phyloP scores from a whole-genome alignment of 257 asterid genomes.

The Nicotiana undulata region DNA sequence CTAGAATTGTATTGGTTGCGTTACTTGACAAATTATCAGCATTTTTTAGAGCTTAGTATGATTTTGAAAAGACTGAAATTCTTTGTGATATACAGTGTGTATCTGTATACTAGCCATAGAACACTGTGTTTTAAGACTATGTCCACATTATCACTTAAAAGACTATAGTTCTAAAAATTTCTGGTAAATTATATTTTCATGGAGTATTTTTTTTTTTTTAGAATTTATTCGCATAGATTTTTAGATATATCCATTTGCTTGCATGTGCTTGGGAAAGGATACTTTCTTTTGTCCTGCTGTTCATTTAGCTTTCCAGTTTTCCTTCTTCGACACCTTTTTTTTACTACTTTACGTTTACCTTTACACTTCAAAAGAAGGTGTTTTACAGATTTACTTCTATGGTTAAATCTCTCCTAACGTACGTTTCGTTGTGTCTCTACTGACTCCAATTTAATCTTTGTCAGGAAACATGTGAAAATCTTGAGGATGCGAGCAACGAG shows the following conservation, averaged over 20 bases:
- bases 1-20: not conserved
- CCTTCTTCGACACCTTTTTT: not conserved
- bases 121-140: not conserved
- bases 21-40: not conserved
- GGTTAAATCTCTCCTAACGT: not conserved
- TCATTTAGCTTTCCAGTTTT: not conserved
- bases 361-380: not conserved
- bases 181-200: not conserved
- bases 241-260: not conserved
- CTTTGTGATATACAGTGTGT: not conserved
- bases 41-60: not conserved
- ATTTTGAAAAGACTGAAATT: not conserved
- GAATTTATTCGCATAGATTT: no score
- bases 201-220: no score
- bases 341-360: not conserved
- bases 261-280: not conserved
- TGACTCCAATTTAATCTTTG: not conserved
- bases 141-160: not conserved
- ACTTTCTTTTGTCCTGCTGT: not conserved
- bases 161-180: not conserved
- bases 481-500: constrained; percentile 93
- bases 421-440: not conserved
- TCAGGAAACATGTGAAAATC: constrained; percentile 73
- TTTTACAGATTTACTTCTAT: not conserved
- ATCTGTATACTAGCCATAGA: not conserved